Evolutionary conservation across 2,329 filamentous ascomycete species (phyloP), one percentile per base, ranked within the genome.

Genomic region (Colletotrichum spinosum): DNA sequence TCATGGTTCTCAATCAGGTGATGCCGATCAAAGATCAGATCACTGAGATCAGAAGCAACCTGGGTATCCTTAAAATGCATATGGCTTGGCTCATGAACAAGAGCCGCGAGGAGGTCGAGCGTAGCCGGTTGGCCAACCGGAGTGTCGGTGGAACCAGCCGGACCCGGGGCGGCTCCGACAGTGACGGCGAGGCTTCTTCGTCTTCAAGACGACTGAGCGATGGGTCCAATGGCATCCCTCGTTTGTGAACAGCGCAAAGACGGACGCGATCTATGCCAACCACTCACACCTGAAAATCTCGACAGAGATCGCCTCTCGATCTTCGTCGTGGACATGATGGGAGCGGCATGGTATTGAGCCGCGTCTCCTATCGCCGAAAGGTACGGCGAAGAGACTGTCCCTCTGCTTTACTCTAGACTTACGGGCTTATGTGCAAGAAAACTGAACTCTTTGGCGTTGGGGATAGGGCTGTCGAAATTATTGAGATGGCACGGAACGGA

Each of bases 11-110:
- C 71, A 89, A 88, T 69, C 86, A 89, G 73, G 84, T 86, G 6
- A 81, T 88, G 71, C 86, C 84, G 8, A 83, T 90, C 66, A 86
- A 87, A 61, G 86, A 90, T 64, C 86, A 89, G 73, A 81, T 90
- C n/a, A 82, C 84, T 4, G 87, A 90, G 72, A 77, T 88, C 46
- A 79, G 83, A 48, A 87, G 83, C 75, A 87, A 83, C 68, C 78
- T 87, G 65, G 86, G 85, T 55, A 84, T 87, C 70, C 80, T 88
- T 48, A 81, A 83, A 58, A 87, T 88, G 85, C 85, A 88, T 68
- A 83, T 87, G 49, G 83, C 84, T 61, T 87, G 84, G 84, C 78
- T 88, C 35, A 81, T 87, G 73, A 86, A 84, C 65, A 79, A 82
- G 67, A 81, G 81, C 64, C 75, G 83, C 9, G 82, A 84, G 67